Evolutionary conservation across 1,284 basidiomycete species (phyloP).

Genomic region (Peniophora sp.): DNA sequence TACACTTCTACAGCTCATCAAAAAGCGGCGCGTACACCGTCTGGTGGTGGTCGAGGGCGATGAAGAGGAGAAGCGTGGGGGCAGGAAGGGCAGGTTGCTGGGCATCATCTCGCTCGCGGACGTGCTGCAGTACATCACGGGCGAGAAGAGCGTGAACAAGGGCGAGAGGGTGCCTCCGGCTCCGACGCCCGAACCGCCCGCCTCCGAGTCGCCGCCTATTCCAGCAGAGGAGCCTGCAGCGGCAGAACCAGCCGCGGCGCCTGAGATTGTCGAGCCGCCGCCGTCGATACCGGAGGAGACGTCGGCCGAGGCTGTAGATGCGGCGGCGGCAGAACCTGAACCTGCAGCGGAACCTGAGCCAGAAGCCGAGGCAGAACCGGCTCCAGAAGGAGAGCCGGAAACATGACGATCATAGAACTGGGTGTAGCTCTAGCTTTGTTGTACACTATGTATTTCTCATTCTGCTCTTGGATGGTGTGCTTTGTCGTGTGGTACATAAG

Average conservation of each 20-base stretch:
- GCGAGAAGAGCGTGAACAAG: constrained; percentile 41
- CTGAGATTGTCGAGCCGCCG: background rate
- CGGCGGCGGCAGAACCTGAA: background rate
- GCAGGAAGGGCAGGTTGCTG: constrained; percentile 77
- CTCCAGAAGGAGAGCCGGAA: background rate
- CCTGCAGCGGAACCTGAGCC: background rate
- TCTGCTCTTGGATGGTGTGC: background rate
- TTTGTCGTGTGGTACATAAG: too few species aligned
- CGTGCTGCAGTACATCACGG: constrained; percentile 83
- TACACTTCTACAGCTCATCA: constrained; percentile 86
- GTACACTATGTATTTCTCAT: background rate
- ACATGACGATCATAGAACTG: background rate
- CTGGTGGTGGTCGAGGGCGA: constrained; percentile 88
- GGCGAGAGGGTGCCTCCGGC: constrained; percentile 22
- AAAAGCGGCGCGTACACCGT: constrained; percentile 89
- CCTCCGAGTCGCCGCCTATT: background rate
- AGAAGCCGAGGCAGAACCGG: background rate
- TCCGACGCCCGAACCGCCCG: background rate
- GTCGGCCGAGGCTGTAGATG: background rate
- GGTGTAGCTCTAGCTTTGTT: constrained; percentile 2
- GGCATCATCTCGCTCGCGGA: constrained; percentile 91
- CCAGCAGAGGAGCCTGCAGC: background rate
- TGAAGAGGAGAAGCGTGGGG: constrained; percentile 67
- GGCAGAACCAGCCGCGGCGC: background rate
- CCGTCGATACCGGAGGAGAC: background rate